phyloP scores from a whole-genome alignment of 2,329 filamentous ascomycete species.

The Fusarium avenaceum region DNA sequence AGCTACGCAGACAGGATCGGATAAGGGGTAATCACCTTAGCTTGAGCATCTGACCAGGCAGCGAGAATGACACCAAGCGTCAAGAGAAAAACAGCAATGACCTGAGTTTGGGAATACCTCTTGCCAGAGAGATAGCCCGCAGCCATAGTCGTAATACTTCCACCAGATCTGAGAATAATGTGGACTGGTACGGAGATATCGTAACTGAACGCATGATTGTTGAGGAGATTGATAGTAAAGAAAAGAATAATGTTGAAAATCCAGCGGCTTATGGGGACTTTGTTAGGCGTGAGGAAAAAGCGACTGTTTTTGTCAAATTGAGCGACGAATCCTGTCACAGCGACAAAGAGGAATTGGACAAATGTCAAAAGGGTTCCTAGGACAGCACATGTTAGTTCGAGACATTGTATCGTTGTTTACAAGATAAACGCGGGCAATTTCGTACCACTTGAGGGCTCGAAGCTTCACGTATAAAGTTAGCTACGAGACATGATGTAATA shows the following conservation, averaged over 20 bases:
- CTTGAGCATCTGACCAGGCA: constrained; percentile 88
- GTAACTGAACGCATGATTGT: constrained; percentile 98
- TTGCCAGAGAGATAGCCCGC: constrained; percentile 92
- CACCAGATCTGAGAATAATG: constrained; percentile 94
- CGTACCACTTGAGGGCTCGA: constrained; percentile 85
- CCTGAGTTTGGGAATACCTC: constrained; percentile 82
- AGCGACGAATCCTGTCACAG: constrained; percentile 80
- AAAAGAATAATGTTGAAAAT: constrained; percentile 90
- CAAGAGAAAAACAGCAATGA: constrained; percentile 84
- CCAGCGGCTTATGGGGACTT: constrained; percentile 88
- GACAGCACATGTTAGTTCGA: constrained; percentile 35
- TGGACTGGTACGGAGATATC: constrained; percentile 96
- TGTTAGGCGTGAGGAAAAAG: constrained; percentile 80
- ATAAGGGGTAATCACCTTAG: constrained; percentile 72
- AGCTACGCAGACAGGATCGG: background rate
- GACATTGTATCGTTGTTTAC: background rate
- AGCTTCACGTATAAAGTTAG: constrained; percentile 62
- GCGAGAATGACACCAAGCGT: constrained; percentile 89
- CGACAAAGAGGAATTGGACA: constrained; percentile 88
- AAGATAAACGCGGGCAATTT: background rate
- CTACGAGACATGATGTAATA: constrained; percentile 3
- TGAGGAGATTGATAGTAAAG: constrained; percentile 93
- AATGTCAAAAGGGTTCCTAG: constrained; percentile 88
- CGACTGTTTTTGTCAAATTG: constrained; percentile 78
- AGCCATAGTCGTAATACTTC: constrained; percentile 93